Base-by-base conservation (phyloP, 164 flowering plant species). In the Aristolochia californica region DNA sequence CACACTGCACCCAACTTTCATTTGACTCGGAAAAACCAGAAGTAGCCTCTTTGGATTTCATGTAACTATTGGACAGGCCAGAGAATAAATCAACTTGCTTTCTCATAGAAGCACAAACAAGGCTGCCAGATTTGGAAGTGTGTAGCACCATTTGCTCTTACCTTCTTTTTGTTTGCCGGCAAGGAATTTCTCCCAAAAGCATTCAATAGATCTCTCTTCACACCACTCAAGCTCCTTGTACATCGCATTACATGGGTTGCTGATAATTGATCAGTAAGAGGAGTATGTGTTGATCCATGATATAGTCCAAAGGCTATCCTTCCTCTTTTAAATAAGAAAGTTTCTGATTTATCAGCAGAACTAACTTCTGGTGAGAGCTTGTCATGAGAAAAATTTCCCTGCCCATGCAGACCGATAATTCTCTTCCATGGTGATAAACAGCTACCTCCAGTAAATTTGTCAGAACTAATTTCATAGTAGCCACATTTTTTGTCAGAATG, bases 1-100 rank as follows among this genome's bases (percentile, higher is more conserved):
- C 97, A 72, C 98, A 91, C 72, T 88, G 97, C 60, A 83, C 80
- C 98, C 98, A 91, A 44, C 77, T 83, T 55, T 91, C 95, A 68
- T 74, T 72, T 43, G 16, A 56, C 24, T 74, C 79, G 56, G 20
- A 48, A 58, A 51, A 17, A 49, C 62, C 74, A 15, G 49, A 48
- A 43, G 61, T 22, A 23, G 9, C 66, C 56, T 62, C 68, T 54
- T 51, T 63, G 56, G 38, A 47, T 61, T 60, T 68, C 66, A 64
- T 72, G 47, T 48, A 45, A 27, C 26, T 59, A 22, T 48, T 57
- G 28, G 68, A 53, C 15, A 21, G 48, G 56, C 55, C 60, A 56
- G 51, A 14, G 30, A 75, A 25, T 18, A 20, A 47, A 53, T 52
- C 68, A 62, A 48, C 56, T 53, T 24, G 62, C 27, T 71, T 65